These are phyloP conservation scores for Zygnema circumcarinatum DNA, from an alignment of 139 green algal genomes.

Conservation along the genomic window DNA sequence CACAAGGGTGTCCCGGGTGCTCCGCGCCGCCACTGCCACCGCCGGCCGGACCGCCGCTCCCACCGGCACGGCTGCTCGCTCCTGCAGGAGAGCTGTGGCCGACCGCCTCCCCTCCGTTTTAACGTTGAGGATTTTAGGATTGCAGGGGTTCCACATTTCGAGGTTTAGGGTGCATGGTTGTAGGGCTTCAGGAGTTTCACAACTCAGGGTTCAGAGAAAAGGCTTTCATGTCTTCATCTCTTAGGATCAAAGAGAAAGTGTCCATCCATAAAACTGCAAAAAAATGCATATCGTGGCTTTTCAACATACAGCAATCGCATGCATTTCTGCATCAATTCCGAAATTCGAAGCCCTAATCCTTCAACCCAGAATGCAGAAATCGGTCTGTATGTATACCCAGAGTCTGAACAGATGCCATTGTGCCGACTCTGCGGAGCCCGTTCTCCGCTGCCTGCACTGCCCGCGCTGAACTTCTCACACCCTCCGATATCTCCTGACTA, in stretches of 20 bases:
- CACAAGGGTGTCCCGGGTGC: not conserved
- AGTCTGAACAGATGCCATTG: conserved; percentile 37
- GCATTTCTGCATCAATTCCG: no score
- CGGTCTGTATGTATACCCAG: conserved; percentile 1
- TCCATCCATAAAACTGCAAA: no score
- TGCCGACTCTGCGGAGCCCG: conserved; percentile 38
- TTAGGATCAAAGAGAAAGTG: no score
- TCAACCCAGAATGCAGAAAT: no score
- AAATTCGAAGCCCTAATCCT: no score
- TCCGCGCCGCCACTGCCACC: conserved; percentile 4
- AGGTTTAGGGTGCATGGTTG: not conserved
- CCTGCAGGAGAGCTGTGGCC: conserved; percentile 14
- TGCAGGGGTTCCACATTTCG: not conserved
- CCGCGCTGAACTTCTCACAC: conserved; percentile 43
- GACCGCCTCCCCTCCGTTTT: not conserved
- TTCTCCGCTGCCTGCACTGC: conserved; percentile 45
- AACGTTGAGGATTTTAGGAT: not conserved
- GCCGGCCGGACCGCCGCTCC: conserved; percentile 5
- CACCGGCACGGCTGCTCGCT: conserved; percentile 16
- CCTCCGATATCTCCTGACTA: conserved; percentile 50
- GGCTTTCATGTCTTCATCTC: not conserved
- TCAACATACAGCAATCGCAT: no score
- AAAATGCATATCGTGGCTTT: no score
- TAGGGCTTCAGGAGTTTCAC: not conserved
- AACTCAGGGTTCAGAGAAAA: not conserved